Evolutionary conservation across 352 stramenopile genomes (phyloP).

Genomic region (Pythium periplocum): DNA sequence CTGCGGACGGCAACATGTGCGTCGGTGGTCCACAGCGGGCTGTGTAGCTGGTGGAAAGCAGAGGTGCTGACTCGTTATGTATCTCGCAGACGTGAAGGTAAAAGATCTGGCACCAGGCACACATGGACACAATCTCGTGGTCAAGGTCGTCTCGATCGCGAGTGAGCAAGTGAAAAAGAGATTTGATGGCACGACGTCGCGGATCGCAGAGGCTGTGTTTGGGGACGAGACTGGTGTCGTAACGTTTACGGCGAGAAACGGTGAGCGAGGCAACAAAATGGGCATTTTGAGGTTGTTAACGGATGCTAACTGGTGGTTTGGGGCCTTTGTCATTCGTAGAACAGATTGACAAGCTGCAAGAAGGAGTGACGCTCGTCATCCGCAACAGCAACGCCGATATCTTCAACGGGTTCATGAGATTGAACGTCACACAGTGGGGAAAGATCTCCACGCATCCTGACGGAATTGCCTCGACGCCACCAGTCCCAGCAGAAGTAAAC

Average conservation of each 20-base stretch:
- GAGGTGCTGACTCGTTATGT: too few relatives aligned
- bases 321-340: constrained; percentile 27
- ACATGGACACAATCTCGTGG: constrained; percentile 78
- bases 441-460: constrained; percentile 74
- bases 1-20: constrained; percentile 20
- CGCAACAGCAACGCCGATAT: constrained; percentile 82
- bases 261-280: constrained; percentile 19
- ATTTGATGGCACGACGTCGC: constrained; percentile 56
- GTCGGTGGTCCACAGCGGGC: background rate
- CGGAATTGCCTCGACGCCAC: constrained; percentile 63
- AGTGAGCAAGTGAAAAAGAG: constrained; percentile 59
- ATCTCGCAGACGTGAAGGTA: constrained; percentile 63
- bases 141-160: constrained; percentile 62
- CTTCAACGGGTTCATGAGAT: constrained; percentile 80
- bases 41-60: background rate
- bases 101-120: constrained; percentile 65
- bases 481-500: constrained; percentile 37
- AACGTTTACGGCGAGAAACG: constrained; percentile 75
- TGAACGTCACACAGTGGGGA: constrained; percentile 84
- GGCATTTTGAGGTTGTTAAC: constrained; percentile 4
- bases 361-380: constrained; percentile 54
- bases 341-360: constrained; percentile 67
- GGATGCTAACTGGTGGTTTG: background rate
- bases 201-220: constrained; percentile 70
- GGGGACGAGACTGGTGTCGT: constrained; percentile 81